These are phyloP conservation scores for Metarhizium anisopliae DNA, from an alignment of 2,329 filamentous ascomycete genomes.

Conservation along the genomic window DNA sequence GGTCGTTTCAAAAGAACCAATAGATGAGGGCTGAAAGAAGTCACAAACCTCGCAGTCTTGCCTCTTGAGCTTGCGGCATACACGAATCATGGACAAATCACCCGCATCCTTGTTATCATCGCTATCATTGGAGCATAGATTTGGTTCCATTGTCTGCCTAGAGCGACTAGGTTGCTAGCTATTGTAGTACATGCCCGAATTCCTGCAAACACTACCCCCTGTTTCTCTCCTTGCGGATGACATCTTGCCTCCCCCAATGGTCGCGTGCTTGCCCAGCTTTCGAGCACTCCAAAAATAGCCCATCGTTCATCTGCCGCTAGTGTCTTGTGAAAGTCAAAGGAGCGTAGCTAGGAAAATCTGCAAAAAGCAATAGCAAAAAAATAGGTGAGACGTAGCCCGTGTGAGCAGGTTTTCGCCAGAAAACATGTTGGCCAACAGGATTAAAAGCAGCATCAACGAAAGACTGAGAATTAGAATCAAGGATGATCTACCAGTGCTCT, in stretches of 20 bases:
- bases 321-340: neutral
- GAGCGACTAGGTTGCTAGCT: neutral
- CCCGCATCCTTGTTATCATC: neutral
- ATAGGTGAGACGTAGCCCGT: neutral
- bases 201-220: neutral
- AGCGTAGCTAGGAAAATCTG: neutral
- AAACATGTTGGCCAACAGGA: too few relatives aligned
- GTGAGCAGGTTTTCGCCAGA: neutral
- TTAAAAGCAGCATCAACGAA: neutral
- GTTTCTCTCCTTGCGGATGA: neutral
- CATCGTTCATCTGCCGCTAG: neutral
- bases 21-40: neutral
- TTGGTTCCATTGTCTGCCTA: neutral
- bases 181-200: neutral
- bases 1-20: neutral
- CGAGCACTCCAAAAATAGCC: neutral
- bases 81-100: neutral
- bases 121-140: neutral
- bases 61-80: too few relatives aligned
- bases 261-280: neutral
- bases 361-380: neutral
- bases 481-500: neutral
- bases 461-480: neutral
- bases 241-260: neutral
- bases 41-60: neutral